phyloP scores from a whole-genome alignment of 495 filamentous ascomycete genomes.

The Daldinia caldariorum region DNA sequence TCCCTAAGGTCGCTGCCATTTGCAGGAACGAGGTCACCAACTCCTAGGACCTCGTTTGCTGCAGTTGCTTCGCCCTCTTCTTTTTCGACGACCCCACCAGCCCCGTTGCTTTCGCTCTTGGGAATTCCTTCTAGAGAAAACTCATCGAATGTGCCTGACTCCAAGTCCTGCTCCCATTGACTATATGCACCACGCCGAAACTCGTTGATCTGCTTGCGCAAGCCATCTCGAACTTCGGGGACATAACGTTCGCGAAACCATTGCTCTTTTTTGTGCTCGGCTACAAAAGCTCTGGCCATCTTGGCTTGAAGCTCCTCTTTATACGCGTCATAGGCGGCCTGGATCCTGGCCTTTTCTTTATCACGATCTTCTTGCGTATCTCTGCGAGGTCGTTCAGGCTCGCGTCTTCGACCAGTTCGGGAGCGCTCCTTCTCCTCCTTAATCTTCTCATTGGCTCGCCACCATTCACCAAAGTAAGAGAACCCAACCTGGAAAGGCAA shows the following conservation, averaged over 20 bases:
- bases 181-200: conserved; percentile 78
- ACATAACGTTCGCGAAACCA: conserved; percentile 98
- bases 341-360: conserved; percentile 88
- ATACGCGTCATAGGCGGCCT: conserved; percentile 90
- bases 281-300: conserved; percentile 88
- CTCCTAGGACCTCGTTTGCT: conserved; percentile 89
- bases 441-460: conserved; percentile 83
- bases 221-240: conserved; percentile 74
- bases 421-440: conserved; percentile 87
- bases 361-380: conserved; percentile 87
- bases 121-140: conserved; percentile 95
- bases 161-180: conserved; percentile 87
- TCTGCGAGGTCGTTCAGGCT: conserved; percentile 74
- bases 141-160: conserved; percentile 86
- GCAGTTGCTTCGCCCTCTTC: conserved; percentile 93
- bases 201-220: conserved; percentile 74
- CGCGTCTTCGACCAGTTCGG: conserved; percentile 76
- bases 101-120: conserved; percentile 89
- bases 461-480: conserved; percentile 97
- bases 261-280: conserved; percentile 89
- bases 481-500: conserved; percentile 95
- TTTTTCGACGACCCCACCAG: conserved; percentile 87
- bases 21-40: conserved; percentile 85
- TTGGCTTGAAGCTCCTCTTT: conserved; percentile 93
- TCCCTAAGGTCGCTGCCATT: conserved; percentile 83